Percentiles rank a stretch among this genome's conserved stretches.
Evolutionary conservation across 1,284 basidiomycete species (phyloP).

Genomic region (Uromyces viciae-fabae): DNA sequence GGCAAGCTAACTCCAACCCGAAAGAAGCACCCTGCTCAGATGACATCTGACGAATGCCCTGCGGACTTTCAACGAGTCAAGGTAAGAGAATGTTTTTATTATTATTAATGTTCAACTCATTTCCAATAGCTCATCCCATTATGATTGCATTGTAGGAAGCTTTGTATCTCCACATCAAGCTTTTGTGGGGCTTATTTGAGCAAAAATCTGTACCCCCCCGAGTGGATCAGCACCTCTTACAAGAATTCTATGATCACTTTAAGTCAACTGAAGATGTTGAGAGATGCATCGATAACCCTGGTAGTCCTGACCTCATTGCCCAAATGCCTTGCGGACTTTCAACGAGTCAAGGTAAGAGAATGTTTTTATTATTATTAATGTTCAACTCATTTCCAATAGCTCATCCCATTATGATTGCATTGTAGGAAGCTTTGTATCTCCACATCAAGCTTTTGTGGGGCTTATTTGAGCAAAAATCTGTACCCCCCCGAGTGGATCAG

Average conservation of each 20-base stretch:
- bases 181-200: conserved; percentile 28
- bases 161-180: conserved; percentile 21
- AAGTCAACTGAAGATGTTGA: background rate
- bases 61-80: background rate
- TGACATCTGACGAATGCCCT: background rate
- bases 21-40: background rate
- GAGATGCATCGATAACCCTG: background rate
- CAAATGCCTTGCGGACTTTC: no score
- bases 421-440: background rate
- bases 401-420: no score
- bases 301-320: background rate
- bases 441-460: conserved; percentile 8
- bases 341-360: no score
- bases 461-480: background rate
- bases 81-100: background rate
- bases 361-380: no score
- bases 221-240: background rate
- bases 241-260: background rate
- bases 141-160: no score
- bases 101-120: no score
- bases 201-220: background rate
- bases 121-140: no score
- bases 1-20: background rate
- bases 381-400: no score
- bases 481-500: background rate